Percentiles rank a stretch among this genome's conserved stretches.
Conservation (phyloP, 2,329 filamentous ascomycete species). For the Lecanicillium sp. region DNA sequence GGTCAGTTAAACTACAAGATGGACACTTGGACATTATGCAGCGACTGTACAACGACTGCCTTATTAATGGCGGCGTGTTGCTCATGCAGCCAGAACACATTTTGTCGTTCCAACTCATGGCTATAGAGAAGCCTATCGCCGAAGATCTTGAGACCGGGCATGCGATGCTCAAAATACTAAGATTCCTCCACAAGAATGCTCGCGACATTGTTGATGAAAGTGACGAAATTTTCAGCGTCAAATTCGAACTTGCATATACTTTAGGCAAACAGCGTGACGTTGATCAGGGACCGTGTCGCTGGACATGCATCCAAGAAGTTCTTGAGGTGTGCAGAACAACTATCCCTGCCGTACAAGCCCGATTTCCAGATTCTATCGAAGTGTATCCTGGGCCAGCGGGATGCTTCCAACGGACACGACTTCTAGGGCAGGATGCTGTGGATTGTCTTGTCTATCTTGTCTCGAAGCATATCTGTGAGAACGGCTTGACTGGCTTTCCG, state of each 20-base stretch:
- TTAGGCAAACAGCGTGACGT: conserved; percentile 47
- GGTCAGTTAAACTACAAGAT: conserved; percentile 33
- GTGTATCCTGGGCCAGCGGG: background rate
- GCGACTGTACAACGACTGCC: conserved; percentile 39
- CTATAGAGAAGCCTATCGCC: conserved; percentile 22
- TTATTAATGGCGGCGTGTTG: conserved; percentile 44
- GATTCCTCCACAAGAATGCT: conserved; percentile 29
- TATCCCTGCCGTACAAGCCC: background rate
- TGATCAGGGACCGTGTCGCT: conserved; percentile 49
- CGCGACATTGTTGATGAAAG: conserved; percentile 60
- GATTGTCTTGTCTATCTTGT: conserved; percentile 23
- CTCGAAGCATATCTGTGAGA: conserved; percentile 24
- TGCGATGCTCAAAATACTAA: background rate
- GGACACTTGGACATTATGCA: conserved; percentile 30
- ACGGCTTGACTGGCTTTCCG: conserved; percentile 37
- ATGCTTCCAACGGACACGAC: background rate
- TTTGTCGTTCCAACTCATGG: conserved; percentile 58
- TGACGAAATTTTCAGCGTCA: conserved; percentile 56
- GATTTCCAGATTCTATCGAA: background rate
- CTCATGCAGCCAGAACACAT: conserved; percentile 59
- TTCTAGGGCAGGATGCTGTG: background rate
- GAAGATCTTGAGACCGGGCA: conserved; percentile 18
- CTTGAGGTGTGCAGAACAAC: background rate
- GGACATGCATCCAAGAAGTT: conserved; percentile 44
- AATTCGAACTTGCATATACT: conserved; percentile 59